Conservation (phyloP, 2,329 filamentous ascomycete genomes). For the Orbilia ellipsospora region DNA sequence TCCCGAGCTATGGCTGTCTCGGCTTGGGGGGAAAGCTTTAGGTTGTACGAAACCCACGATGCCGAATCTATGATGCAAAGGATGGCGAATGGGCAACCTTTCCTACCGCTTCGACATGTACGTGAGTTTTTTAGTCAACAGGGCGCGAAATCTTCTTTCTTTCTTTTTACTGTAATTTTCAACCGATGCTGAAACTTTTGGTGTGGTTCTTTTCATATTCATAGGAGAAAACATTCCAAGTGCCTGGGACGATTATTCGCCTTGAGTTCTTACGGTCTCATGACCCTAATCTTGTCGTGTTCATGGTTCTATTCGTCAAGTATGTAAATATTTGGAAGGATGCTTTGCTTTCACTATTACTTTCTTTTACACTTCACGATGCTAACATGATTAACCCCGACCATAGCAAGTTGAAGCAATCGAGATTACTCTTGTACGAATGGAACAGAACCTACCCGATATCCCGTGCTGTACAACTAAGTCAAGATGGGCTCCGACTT, state of each 20-base stretch:
- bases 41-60: slow-evolving; percentile 56
- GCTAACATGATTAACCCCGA: slow-evolving; percentile 3
- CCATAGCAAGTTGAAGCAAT: slow-evolving; percentile 63
- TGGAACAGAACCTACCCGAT: slow-evolving; percentile 70
- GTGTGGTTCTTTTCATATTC: not conserved
- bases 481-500: slow-evolving; percentile 67
- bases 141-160: not conserved
- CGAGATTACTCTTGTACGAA: slow-evolving; percentile 70
- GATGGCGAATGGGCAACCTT: slow-evolving; percentile 62
- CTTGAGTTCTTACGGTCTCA: slow-evolving; percentile 44
- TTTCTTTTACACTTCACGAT: slow-evolving; percentile 1
- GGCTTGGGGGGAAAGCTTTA: slow-evolving; percentile 58
- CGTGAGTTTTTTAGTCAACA: not conserved
- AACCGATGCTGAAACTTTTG: slow-evolving; percentile 15
- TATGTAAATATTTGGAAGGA: slow-evolving; percentile 6
- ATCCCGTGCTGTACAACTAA: slow-evolving; percentile 64
- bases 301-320: slow-evolving; percentile 47
- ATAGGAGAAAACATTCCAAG: slow-evolving; percentile 51
- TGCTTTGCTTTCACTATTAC: not conserved
- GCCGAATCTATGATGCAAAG: slow-evolving; percentile 32
- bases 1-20: slow-evolving; percentile 59
- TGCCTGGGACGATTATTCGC: slow-evolving; percentile 43
- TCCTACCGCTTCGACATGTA: slow-evolving; percentile 52
- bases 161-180: not conserved
- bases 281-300: slow-evolving; percentile 36